phyloP scores from a whole-genome alignment of 805 yeast genomes.

The Ascoidea asiatica region DNA sequence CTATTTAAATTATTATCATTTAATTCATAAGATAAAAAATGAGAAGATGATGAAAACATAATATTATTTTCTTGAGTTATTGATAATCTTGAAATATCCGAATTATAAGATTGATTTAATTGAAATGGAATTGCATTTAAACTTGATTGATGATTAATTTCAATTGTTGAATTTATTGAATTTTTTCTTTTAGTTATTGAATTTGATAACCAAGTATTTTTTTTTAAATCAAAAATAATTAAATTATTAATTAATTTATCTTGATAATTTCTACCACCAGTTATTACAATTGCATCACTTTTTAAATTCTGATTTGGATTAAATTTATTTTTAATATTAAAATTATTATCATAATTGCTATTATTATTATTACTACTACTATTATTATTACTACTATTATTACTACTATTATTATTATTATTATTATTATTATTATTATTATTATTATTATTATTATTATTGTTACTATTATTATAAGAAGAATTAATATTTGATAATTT shows the following conservation, averaged over 20 bases:
- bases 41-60: constrained; percentile 10
- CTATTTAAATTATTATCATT: no score
- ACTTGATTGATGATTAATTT: constrained; percentile 2
- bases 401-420: no score
- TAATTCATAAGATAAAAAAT: constrained; percentile 3
- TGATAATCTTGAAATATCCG: background rate
- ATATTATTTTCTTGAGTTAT: constrained; percentile 10
- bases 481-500: constrained; percentile 8
- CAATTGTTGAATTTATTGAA: constrained; percentile 3
- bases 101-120: background rate
- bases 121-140: background rate
- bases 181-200: constrained; percentile 11
- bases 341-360: no score
- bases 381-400: no score
- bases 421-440: no score
- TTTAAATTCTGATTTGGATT: constrained; percentile 16
- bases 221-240: constrained; percentile 31
- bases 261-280: constrained; percentile 35
- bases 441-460: no score
- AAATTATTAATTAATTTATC: constrained; percentile 20
- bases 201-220: constrained; percentile 15
- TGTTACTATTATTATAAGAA: no score
- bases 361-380: constrained; percentile 14
- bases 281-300: constrained; percentile 35
- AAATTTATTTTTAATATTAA: constrained; percentile 6